A percentile compares a stretch with the other conserved stretches of the same genome.
Conservation (phyloP, 495 filamentous ascomycete genomes). For the Penicillium herquei region DNA sequence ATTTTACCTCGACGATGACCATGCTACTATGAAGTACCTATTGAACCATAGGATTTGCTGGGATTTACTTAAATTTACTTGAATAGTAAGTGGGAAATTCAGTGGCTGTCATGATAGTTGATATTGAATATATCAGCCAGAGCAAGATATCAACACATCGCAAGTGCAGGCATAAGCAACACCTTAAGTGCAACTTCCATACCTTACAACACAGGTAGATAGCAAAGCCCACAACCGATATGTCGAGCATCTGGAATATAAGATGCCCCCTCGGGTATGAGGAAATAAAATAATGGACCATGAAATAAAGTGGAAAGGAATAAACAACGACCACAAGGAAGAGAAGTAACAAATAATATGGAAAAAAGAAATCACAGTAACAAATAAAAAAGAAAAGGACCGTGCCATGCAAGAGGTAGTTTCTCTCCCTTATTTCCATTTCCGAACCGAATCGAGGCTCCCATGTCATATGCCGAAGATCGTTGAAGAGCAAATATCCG, state of each 20-base stretch:
- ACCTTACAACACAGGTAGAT: slow-evolving; percentile 26
- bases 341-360: slow-evolving; percentile 16
- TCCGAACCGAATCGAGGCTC: slow-evolving; percentile 13
- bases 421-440: slow-evolving; percentile 24
- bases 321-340: slow-evolving; percentile 1
- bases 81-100: not conserved
- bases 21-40: not conserved
- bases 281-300: slow-evolving; percentile 5
- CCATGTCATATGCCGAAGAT: slow-evolving; percentile 27
- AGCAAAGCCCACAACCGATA: slow-evolving; percentile 18
- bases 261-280: slow-evolving; percentile 1
- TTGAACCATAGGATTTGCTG: too few species aligned
- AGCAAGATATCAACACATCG: slow-evolving; percentile 20
- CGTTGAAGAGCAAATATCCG: slow-evolving; percentile 16
- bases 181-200: slow-evolving; percentile 28
- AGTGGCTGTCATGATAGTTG: slow-evolving; percentile 4
- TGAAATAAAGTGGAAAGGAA: slow-evolving; percentile 17
- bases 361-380: slow-evolving; percentile 19
- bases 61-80: not conserved
- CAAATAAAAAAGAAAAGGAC: slow-evolving; percentile 3
- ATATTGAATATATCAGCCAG: slow-evolving; percentile 25
- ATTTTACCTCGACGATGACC: too few species aligned
- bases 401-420: slow-evolving; percentile 20
- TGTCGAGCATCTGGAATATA: slow-evolving; percentile 16
- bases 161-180: slow-evolving; percentile 16